These are phyloP conservation scores for Stephanodiscus minutulus DNA, from an alignment of 108 stramenopile genomes.

Conservation along the genomic window DNA sequence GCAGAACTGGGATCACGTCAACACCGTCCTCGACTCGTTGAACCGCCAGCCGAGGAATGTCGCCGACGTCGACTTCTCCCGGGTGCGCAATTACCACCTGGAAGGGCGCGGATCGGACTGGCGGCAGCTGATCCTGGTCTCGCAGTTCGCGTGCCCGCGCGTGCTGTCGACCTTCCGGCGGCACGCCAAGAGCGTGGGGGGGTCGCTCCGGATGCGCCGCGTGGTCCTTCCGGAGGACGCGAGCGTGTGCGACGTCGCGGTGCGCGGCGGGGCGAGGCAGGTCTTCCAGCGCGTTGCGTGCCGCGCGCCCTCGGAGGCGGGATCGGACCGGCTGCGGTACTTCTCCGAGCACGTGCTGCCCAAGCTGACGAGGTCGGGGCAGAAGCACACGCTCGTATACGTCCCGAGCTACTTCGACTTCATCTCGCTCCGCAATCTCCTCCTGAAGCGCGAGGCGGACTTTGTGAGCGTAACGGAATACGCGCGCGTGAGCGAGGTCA, in stretches of 20 bases:
- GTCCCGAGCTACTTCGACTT: constrained; percentile 95
- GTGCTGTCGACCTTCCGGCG: constrained; percentile 78
- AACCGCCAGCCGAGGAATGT: constrained; percentile 84
- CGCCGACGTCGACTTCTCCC: constrained; percentile 90
- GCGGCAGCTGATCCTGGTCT: constrained; percentile 84
- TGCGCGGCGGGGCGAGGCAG: constrained; percentile 69
- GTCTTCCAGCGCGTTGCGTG: constrained; percentile 89
- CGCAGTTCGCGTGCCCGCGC: constrained; percentile 73
- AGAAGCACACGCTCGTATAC: constrained; percentile 88
- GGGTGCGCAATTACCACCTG: constrained; percentile 88
- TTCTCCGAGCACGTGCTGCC: constrained; percentile 83
- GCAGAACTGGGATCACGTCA: constrained; percentile 98
- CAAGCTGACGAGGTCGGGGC: constrained; percentile 70
- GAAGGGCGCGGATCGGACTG: constrained; percentile 79
- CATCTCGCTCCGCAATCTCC: constrained; percentile 83
- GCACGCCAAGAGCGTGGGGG: constrained; percentile 67
- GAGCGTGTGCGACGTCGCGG: constrained; percentile 68
- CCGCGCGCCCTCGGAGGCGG: constrained; percentile 62
- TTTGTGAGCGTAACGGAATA: constrained; percentile 91
- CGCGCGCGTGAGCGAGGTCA: constrained; percentile 81
- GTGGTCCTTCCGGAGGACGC: constrained; percentile 59
- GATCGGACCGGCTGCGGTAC: constrained; percentile 76
- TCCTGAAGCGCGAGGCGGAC: constrained; percentile 69
- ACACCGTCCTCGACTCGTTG: constrained; percentile 61
- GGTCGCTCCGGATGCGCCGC: constrained; percentile 65